Evolutionary conservation across 805 yeast genomes (phyloP), one percentile per base, ranked within the genome.

Genomic region (Grigorovia humatica): DNA sequence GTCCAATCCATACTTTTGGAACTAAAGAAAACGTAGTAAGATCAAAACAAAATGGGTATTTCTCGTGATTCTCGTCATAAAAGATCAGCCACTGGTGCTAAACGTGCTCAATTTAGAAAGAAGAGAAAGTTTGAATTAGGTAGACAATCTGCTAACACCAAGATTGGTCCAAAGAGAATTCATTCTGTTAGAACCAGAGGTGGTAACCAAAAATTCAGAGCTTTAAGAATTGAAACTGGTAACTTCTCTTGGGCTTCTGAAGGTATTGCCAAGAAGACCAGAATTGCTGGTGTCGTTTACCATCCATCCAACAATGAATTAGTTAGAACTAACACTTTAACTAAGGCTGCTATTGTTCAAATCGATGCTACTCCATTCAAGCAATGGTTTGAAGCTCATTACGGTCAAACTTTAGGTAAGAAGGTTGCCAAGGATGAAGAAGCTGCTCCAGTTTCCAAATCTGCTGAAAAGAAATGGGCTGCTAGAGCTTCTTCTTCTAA

Each of bases 11-110:
- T 38, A 15, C 17, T 38, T 38, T 38, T 38, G 42, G 42, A 38
- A 38, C n/a, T 15, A 38, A 38, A 15, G 17, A 38, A 38, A 38
- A 38, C 42, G 42, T 38, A 38, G 42, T 9, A 38, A 38, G 42
- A 38, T 38, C 42, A 38, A 38, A 38, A 58, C 73, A 86, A 76
- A 76, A 93, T 93, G 99, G 98, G 99, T 90, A 93, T 93, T 86
- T 90, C 98, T 79, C 91, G 99, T 84, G 98, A 93, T 83, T 91
- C 99, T 78, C 96, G 97, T 81, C 99, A 93, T 89, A 93, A 93
- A 88, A 95, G 99, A 80, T 79, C 97, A 70, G 96, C 95, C 78
- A 90, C 99, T 74, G 99, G 99, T 86, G 99, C 99, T 75, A 90
- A 89, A 80, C 90, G 97, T 80, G 98, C 98, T 78, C 96, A 89